phyloP scores from a whole-genome alignment of 768 basidiomycete species.

The Rhodotorula toruloides region DNA sequence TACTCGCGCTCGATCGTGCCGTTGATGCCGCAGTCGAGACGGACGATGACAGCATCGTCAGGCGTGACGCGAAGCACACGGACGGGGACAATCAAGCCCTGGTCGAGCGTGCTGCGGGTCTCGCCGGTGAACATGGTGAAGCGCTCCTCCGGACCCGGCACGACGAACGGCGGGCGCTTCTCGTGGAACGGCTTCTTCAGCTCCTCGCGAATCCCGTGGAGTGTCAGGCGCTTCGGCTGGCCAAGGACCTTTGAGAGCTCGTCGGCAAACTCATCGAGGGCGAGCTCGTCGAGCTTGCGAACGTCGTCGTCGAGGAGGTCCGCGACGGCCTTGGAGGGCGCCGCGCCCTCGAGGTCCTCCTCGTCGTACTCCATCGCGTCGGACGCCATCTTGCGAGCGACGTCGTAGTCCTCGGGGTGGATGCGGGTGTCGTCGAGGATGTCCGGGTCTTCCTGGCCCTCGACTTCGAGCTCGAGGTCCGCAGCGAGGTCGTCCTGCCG shows the following conservation, averaged over 20 bases:
- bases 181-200: constrained; percentile 75
- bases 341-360: constrained; percentile 86
- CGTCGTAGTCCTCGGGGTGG: constrained; percentile 94
- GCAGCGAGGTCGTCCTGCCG: constrained; percentile 59
- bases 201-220: constrained; percentile 83
- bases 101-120: constrained; percentile 66
- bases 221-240: constrained; percentile 79
- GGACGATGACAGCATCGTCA: constrained; percentile 51
- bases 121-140: constrained; percentile 95
- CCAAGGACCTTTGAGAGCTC: constrained; percentile 78
- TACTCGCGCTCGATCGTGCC: constrained; percentile 64
- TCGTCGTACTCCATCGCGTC: constrained; percentile 96
- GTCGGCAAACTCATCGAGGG: constrained; percentile 91
- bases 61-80: constrained; percentile 47
- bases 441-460: constrained; percentile 69
- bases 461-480: constrained; percentile 51
- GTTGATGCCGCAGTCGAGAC: constrained; percentile 90
- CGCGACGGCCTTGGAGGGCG: constrained; percentile 82
- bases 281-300: constrained; percentile 80
- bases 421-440: constrained; percentile 92
- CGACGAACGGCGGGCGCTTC: constrained; percentile 59
- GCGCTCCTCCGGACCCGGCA: constrained; percentile 70
- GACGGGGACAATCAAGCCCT: constrained; percentile 67
- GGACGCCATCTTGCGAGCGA: constrained; percentile 96
- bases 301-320: constrained; percentile 78